Conservation (phyloP, 1,284 basidiomycete species). For the Moesziomyces sp. region DNA sequence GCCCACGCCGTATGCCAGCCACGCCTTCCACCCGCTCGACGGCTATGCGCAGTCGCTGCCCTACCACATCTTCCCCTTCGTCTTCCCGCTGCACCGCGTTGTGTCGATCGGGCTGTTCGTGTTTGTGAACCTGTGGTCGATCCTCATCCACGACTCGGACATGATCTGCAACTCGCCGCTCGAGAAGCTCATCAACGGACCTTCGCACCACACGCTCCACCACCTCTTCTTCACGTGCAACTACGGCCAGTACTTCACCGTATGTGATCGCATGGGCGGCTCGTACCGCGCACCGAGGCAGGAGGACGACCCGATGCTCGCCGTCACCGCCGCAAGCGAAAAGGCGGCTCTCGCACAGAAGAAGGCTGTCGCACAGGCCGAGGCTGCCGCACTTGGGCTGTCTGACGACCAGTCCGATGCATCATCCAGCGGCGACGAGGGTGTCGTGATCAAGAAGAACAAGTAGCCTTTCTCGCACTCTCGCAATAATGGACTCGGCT, state of each 20-base stretch:
- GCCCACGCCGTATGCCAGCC: slow-evolving; percentile 94
- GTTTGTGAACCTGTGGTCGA: slow-evolving; percentile 67
- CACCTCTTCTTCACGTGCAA: slow-evolving; percentile 96
- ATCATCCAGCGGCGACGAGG: slow-evolving; percentile 34
- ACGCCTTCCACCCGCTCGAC: slow-evolving; percentile 96
- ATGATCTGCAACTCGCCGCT: slow-evolving; percentile 94
- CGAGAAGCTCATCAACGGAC: slow-evolving; percentile 93
- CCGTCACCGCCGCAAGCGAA: slow-evolving; percentile 26
- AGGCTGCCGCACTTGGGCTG: not conserved
- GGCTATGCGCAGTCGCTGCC: slow-evolving; percentile 93
- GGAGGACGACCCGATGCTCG: slow-evolving; percentile 84
- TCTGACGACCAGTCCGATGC: slow-evolving; percentile 30
- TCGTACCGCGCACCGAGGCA: slow-evolving; percentile 88
- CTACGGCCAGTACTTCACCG: slow-evolving; percentile 96
- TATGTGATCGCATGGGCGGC: slow-evolving; percentile 84
- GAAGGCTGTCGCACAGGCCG: slow-evolving; percentile 10
- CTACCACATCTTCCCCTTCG: slow-evolving; percentile 90
- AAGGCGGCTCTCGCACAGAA: slow-evolving; percentile 21
- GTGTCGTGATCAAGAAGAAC: slow-evolving; percentile 34
- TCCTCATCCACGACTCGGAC: slow-evolving; percentile 93
- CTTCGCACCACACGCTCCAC: slow-evolving; percentile 95
- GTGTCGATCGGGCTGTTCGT: slow-evolving; percentile 64
- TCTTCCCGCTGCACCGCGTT: slow-evolving; percentile 83
- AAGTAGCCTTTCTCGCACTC: too few relatives aligned
- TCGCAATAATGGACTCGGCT: too few relatives aligned